Base-by-base conservation (phyloP, 164 flowering plant species). In the Dillenia suffruticosa region DNA sequence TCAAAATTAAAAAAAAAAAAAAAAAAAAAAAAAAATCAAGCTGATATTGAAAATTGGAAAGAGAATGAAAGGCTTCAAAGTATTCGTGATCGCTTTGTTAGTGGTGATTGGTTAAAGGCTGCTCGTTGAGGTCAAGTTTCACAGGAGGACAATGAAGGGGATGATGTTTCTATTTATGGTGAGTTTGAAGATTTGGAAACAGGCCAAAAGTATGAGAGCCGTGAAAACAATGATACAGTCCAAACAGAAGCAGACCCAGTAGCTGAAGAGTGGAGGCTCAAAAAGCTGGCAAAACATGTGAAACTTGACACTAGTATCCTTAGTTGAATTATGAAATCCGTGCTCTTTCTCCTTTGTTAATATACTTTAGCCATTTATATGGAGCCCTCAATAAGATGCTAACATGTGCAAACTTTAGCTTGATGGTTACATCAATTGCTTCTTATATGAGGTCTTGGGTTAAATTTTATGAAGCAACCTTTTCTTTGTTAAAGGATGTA, bases 161-260 rank as follows among this genome's bases (percentile, higher is more conserved):
- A 78, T 57, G 90, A 79, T 64, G 64, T 3, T 26, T 26, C 49
- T 57, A 76, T 75, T 13, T 77, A 76, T 76, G 99, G 94, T 51
- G 96, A 91, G 9, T 85, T 94, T 84, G 99, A 94, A 77, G 99
- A 94, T 70, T 46, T 94, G 68, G 99, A 91, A 74, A 82, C 93
- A 5, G 97, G 92, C 57, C 77, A 85, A 73, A 79, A 85, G 65
- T 59, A 67, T 69, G 76, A 73, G 56, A 59, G 74, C 56, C 70
- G 50, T 72, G 65, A 54, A 13, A 40, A 24, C 8, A 63, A 54
- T 15, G 70, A 58, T 63, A 55, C 61, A 32, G 61, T 43, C 17
- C 56, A 69, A 5, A 73, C 73, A 46, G 81, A 71, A 51, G 82
- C 75, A 58, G 83, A 74, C 16, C 51, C 51, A 10, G 74, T 58